phyloP scores from a whole-genome alignment of 768 basidiomycete species.

The Tulasnella calospora region DNA sequence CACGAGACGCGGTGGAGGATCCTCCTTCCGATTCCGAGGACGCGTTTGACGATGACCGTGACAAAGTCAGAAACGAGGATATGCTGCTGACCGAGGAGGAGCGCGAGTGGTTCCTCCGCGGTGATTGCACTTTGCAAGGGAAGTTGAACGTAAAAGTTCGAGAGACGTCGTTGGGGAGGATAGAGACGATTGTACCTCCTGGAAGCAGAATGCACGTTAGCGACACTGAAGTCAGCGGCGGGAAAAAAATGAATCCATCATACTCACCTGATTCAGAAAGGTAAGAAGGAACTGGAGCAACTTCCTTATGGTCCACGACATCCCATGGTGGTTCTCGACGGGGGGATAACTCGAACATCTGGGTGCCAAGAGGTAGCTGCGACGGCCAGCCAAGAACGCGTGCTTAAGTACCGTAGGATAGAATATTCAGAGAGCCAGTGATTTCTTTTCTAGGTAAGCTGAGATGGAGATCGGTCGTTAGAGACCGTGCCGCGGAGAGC shows the following conservation, averaged over 20 bases:
- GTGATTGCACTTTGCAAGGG: neutral
- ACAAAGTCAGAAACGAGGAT: neutral
- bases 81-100: neutral
- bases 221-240: neutral
- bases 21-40: neutral
- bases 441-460: neutral
- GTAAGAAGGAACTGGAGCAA: slow-evolving; percentile 22
- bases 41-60: neutral
- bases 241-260: neutral
- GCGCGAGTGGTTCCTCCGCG: neutral
- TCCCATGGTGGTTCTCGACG: slow-evolving; percentile 24
- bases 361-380: neutral
- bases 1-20: neutral
- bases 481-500: neutral
- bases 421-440: neutral
- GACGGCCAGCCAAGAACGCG: neutral
- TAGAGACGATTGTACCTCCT: slow-evolving; percentile 19
- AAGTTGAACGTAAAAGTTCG: slow-evolving; percentile 26
- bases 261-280: slow-evolving; percentile 24
- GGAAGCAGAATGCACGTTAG: too few relatives aligned
- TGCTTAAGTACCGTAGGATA: neutral
- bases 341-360: slow-evolving; percentile 8
- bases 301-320: slow-evolving; percentile 25
- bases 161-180: slow-evolving; percentile 24
- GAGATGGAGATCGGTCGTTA: neutral